Evolutionary conservation across 2,329 filamentous ascomycete genomes (phyloP).

Genomic region (Oidium heveae): DNA sequence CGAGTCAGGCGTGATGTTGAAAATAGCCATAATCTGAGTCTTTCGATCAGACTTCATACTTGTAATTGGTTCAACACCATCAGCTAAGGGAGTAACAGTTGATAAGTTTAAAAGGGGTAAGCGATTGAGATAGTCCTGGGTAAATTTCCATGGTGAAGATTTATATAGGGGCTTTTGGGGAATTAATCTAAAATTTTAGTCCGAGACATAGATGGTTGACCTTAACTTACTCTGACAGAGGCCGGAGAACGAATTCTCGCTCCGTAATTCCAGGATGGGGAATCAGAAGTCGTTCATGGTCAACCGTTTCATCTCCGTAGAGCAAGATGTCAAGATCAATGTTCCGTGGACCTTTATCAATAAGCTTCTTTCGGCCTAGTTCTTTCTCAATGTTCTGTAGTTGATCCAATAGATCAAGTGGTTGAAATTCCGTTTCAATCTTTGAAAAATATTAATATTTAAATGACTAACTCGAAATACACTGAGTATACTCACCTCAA

Average conservation of each 20-base stretch:
- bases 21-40: constrained; percentile 75
- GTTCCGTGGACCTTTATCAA: constrained; percentile 84
- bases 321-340: constrained; percentile 87
- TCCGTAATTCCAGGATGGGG: constrained; percentile 73
- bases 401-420: constrained; percentile 49
- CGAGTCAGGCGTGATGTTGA: constrained; percentile 88
- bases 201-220: neutral
- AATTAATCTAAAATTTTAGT: constrained; percentile 22
- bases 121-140: constrained; percentile 34
- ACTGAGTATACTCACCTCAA: constrained; percentile 36
- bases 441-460: constrained; percentile 15
- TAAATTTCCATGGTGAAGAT: constrained; percentile 30
- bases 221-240: constrained; percentile 44
- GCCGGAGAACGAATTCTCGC: constrained; percentile 77
- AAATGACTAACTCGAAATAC: no score
- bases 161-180: constrained; percentile 27
- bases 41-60: constrained; percentile 26
- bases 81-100: constrained; percentile 29
- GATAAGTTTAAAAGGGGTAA: constrained; percentile 28
- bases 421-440: constrained; percentile 58
- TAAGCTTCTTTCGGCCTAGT: constrained; percentile 56
- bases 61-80: constrained; percentile 26
- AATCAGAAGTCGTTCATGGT: constrained; percentile 50
- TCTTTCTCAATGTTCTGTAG: constrained; percentile 64
- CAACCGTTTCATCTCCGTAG: constrained; percentile 41